These are phyloP conservation scores for Scutellaria minor DNA, from an alignment of 257 asterid species.

Conservation along the genomic window DNA sequence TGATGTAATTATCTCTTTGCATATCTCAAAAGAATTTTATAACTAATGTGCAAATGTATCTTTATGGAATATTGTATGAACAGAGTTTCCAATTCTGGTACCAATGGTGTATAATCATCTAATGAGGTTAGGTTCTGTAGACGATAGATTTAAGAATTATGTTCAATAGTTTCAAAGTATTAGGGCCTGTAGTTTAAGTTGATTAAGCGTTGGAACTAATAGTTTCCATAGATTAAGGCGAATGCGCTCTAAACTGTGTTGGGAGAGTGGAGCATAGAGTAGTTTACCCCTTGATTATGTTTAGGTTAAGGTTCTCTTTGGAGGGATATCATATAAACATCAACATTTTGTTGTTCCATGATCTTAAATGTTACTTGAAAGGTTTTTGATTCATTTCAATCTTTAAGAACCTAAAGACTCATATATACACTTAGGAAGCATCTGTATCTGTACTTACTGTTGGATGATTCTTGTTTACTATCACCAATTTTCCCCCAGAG, in stretches of 20 bases:
- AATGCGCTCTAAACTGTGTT: not conserved
- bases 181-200: not conserved
- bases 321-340: no score
- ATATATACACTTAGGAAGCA: no score
- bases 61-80: no score
- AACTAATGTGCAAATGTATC: no score
- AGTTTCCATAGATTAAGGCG: not conserved
- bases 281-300: not conserved
- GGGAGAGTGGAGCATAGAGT: not conserved
- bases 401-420: not conserved
- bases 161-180: not conserved
- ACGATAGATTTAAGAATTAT: not conserved
- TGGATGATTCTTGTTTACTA: no score
- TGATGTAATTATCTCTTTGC: no score
- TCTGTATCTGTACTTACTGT: no score
- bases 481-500: no score
- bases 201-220: not conserved
- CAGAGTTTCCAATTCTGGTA: no score
- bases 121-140: not conserved
- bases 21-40: no score
- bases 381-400: not conserved
- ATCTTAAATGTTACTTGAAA: not conserved
- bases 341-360: not conserved
- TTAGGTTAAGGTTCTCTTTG: no score
- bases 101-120: not conserved